Base-by-base conservation (phyloP, 768 basidiomycete genomes). In the Kwoniella sp. region DNA sequence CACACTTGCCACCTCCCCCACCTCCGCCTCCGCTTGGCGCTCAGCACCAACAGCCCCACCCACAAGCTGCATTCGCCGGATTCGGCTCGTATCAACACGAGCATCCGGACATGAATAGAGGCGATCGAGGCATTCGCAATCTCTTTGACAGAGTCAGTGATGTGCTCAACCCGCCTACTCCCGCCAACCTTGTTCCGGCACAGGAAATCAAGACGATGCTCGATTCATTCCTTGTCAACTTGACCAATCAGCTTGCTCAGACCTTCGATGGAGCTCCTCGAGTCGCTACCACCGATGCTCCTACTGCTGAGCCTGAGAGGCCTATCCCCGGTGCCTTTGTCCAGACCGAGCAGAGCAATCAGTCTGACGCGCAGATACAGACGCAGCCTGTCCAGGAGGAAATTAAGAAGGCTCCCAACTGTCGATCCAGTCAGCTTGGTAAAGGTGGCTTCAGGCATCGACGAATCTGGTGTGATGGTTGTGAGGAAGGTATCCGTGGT, bases 131-230 rank as follows among this genome's bases (percentile, higher is more conserved):
- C 15, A 53, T 70, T 40, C 64, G 69, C 17, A 65, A 60, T 56
- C 53, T 73, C 25, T 58, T 73, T 49, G 65, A 70, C 46, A 59
- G 65, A 46, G 72, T 70, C 21, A 60, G 30, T 46, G 71, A 73
- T 48, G 68, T 64, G 12, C 55, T 68, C 25, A 67, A 66, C 33
- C 66, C 60, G 25, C 60, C 70, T 30, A 36, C 58, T 9, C 60
- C 64, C 2, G 52, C 56, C 3, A 49, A 66, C 13, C 57, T 71
- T 37, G 66, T 68, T 12, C 71, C 73, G 19, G 68, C 71, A 1
- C 69, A 70, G 47, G 76, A 77, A 47, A 71, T 77, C 63, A 76
- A 75, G 64, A 40, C 65, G 17, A 73, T 77, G 56, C 67, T 79
- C 22, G 77, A 77, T 37, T 58, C 64, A 1, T 79, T 77, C 72